Base-by-base conservation (phyloP, 2,329 filamentous ascomycete species). In the Talaromyces sp. region DNA sequence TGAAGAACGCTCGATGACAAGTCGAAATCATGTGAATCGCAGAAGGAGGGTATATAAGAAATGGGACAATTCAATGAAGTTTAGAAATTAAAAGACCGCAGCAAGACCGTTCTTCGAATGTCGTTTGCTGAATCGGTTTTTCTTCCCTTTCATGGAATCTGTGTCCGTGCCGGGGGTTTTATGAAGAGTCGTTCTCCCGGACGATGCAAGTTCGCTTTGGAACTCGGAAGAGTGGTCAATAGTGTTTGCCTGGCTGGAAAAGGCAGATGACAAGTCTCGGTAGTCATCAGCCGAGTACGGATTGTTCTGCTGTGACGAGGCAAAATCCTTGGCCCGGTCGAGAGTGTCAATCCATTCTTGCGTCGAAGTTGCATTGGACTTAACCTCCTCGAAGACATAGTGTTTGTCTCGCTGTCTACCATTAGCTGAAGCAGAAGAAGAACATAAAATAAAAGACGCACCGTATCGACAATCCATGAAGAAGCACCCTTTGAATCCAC, bases 21-120 rank as follows among this genome's bases (percentile, higher is more conserved):
- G 41, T 48, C 43, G 43, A 35, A 52, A 52, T 29, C 27, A 52
- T 27, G 48, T 52, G 48, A 19, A 29, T 26, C 31, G 29, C n/a
- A 38, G 53, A 55, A 54, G 32, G 35, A 31, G 38, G 27, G 48
- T 31, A 53, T 52, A 52, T 29, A 21, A 19, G 48, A 29, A 17
- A 52, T 21, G 3, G 27, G n/a, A 55, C 9, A 19, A 38, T 35
- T 55, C 32, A n/a, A 29, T 35, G 55, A 57, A 26, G 12, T 48
- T 31, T 17, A 27, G 38, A 57, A 50, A 43, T 75, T 74, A 96
- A 72, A 97, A 96, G 56, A 91, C 89, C 54, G 92, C 89, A 29
- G 91, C 91, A 54, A 96, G 83, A n/a, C 93, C 92, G 73, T 91
- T 96, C 77, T 95, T 96, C 17, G 90, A 95, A 76, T 96, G 91